Conservation (phyloP, 1,284 basidiomycete genomes). For the Ceratobasidium sp. region DNA sequence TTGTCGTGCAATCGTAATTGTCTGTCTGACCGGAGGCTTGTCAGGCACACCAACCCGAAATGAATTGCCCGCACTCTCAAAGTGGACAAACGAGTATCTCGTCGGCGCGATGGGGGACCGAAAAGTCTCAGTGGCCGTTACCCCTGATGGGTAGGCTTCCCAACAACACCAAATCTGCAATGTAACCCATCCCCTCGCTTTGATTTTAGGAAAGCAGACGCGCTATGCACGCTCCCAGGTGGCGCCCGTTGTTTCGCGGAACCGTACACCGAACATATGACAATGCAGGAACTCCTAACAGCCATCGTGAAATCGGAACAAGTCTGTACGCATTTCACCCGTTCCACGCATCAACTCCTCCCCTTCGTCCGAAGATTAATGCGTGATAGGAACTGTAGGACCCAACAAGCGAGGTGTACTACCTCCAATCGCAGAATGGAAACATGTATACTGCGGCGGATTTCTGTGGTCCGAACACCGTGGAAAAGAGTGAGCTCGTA, state of each 20-base stretch:
- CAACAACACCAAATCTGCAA: background rate
- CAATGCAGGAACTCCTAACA: slow-evolving; percentile 70
- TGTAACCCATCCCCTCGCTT: background rate
- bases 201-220: slow-evolving; percentile 77
- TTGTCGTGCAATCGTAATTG: slow-evolving; percentile 47
- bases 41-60: slow-evolving; percentile 7
- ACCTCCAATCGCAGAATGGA: slow-evolving; percentile 92
- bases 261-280: slow-evolving; percentile 77
- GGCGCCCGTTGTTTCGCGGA: slow-evolving; percentile 81
- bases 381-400: slow-evolving; percentile 7
- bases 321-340: slow-evolving; percentile 29
- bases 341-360: background rate
- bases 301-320: slow-evolving; percentile 49
- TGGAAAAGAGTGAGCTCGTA: slow-evolving; percentile 50
- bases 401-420: slow-evolving; percentile 65
- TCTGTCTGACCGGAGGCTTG: too few species aligned
- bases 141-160: slow-evolving; percentile 79
- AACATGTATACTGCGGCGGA: slow-evolving; percentile 75
- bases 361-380: background rate
- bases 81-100: slow-evolving; percentile 78
- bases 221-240: slow-evolving; percentile 71
- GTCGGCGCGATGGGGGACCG: slow-evolving; percentile 66
- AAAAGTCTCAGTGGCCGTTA: slow-evolving; percentile 80
- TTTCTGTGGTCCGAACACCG: slow-evolving; percentile 56
- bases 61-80: slow-evolving; percentile 49